Percentiles rank a stretch among this genome's conserved stretches.
These are phyloP conservation scores for Globisporangium middletonii DNA, from an alignment of 352 stramenopile genomes.

Conservation along the genomic window DNA sequence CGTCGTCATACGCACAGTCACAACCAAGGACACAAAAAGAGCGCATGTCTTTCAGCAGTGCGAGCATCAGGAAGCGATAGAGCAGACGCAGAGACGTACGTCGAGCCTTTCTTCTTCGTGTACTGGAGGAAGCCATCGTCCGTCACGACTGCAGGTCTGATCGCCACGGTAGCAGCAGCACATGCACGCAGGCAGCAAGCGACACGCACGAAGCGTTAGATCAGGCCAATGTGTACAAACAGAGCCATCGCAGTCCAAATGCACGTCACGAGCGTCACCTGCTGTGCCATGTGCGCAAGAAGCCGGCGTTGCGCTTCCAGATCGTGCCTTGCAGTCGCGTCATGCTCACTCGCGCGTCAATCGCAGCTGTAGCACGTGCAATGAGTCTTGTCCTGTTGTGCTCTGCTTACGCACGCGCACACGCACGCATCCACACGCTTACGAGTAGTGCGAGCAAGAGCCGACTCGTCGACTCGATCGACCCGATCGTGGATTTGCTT, in stretches of 20 bases:
- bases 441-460: too few relatives aligned
- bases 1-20: not conserved
- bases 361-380: not conserved
- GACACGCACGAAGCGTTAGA: not conserved
- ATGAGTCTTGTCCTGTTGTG: not conserved
- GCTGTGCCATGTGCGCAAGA: slow-evolving; percentile 56
- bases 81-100: not conserved
- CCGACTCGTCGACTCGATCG: too few relatives aligned
- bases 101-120: slow-evolving; percentile 59
- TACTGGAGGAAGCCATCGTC: slow-evolving; percentile 61
- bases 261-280: slow-evolving; percentile 20
- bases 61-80: too few relatives aligned
- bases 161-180: slow-evolving; percentile 3
- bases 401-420: too few relatives aligned
- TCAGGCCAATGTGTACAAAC: not conserved
- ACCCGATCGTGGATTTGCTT: too few relatives aligned
- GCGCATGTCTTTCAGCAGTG: not conserved
- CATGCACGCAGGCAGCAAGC: not conserved
- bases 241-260: not conserved
- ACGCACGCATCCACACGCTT: not conserved
- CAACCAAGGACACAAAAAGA: not conserved
- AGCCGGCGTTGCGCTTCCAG: slow-evolving; percentile 60
- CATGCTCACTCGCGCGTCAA: not conserved
- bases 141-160: slow-evolving; percentile 43
- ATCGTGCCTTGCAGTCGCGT: slow-evolving; percentile 37